Evolutionary conservation across 2,329 filamentous ascomycete genomes (phyloP).

Genomic region (Xylariaceae sp.): DNA sequence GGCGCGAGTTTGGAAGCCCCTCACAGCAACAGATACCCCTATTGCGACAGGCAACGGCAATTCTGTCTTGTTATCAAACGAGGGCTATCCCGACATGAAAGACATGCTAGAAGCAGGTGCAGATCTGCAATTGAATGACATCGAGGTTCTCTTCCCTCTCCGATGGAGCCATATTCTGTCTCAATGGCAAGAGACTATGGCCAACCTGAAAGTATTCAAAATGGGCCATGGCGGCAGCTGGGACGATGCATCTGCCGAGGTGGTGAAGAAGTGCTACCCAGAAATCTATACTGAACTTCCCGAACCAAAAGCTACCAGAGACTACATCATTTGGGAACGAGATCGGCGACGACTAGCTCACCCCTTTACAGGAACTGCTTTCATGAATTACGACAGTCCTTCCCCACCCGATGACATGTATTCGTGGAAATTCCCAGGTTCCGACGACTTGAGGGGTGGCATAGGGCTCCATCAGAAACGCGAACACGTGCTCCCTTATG

Average conservation of each 20-base stretch:
- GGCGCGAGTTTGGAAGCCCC: slow-evolving; percentile 1
- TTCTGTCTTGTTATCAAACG: slow-evolving; percentile 1
- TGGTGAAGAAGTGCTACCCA: too few relatives aligned
- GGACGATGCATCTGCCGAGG: too few relatives aligned
- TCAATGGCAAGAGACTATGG: slow-evolving; percentile 3
- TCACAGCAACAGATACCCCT: neutral
- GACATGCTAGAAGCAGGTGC: neutral
- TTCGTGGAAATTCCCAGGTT: neutral
- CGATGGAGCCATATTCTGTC: slow-evolving; percentile 5
- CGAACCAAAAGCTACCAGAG: too few relatives aligned
- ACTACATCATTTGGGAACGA: neutral
- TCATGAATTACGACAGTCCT: slow-evolving; percentile 7
- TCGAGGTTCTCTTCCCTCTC: slow-evolving; percentile 2
- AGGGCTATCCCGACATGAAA: slow-evolving; percentile 1
- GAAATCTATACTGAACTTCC: too few relatives aligned
- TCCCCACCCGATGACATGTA: neutral
- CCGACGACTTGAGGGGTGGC: neutral
- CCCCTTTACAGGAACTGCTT: neutral
- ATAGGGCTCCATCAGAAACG: slow-evolving; percentile 1
- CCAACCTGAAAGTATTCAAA: slow-evolving; percentile 2
- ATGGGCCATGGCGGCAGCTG: slow-evolving; percentile 3
- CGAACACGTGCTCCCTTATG: slow-evolving; percentile 1
- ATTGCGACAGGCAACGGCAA: slow-evolving; percentile 1
- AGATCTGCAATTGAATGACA: neutral
- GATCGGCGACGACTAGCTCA: neutral